Base-by-base conservation (phyloP, 768 basidiomycete genomes). In the Suillus variegatus region DNA sequence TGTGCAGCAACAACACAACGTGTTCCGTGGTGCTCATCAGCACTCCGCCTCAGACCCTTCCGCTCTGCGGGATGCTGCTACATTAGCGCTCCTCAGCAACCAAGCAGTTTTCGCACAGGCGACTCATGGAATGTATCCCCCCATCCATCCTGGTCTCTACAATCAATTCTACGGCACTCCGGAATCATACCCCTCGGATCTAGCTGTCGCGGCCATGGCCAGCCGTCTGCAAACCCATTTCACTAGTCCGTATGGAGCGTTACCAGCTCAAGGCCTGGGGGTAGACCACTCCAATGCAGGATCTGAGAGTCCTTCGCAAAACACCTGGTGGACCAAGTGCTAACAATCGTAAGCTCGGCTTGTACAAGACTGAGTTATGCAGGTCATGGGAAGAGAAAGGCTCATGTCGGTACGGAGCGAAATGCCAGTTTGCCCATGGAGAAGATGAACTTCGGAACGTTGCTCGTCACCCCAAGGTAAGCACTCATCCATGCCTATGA, bases 341-440 rank as follows among this genome's bases (percentile, higher is more conserved):
- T 12, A 95, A 95, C 79, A 96, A 96, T 74, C 85, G 94, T 71
- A 96, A 96, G 80, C 78, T 95, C 32, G 93, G 92, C 20, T 74
- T 96, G 56, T 96, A 96, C 82, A 96, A 96, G 82, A 95, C 94
- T 0, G 91, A 94, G 75, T 69, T 95, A 56, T 95, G 94, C 77
- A 82, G 91, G 67, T 95, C 94, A 74, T 95, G 94, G 93, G 93
- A 95, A 75, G 93, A 95, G 79, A 95, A 95, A 74, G 92, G 92
- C 3, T 78, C 86, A 18, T 95, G 93, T 74, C 84, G 94, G 41
- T 96, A 96, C 70, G 92, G 91, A 6, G 76, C 87, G 60, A 95
- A 95, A 78, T 96, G 94, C 73, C 94, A 96, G 75, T 96, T 96
- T 74, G 94, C 94, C 32, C 94, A 96, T 73, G 95, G 94, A 60